Evolutionary conservation across 148 eudicot genomes (phyloP), one percentile per base, ranked within the genome.

Genomic region (Chenopodium album): DNA sequence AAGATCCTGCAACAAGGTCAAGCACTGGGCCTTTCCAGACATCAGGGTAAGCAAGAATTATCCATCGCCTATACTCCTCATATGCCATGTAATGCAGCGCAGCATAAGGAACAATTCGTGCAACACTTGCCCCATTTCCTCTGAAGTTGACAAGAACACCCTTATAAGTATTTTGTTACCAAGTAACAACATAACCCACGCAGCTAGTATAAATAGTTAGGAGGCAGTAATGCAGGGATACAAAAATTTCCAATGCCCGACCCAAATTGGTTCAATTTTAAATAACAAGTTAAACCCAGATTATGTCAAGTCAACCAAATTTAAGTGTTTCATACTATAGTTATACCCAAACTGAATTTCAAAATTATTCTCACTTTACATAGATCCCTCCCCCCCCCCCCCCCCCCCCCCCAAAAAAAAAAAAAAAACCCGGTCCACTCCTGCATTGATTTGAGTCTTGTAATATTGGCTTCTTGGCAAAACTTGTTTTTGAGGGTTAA

Each of bases 121-220:
- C 98, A 76, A 93, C 94, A 87, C 98, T 93, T 28, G 98, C 98
- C 80, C 98, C 98, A 88, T 95, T 95, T n/a, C 98, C 98, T 88
- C 98, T 95, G 91, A 82, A 76, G 62, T 60, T 31, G 29, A 69
- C 6, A 41, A 75, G n/a, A n/a, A 54, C 26, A 64, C 63, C 47
- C 50, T 32, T 26, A 44, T 16, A 44, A 44, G 31, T 28, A 65
- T n/a, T 41, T 11, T 10, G 28, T 31, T 50, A 73, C 44, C 9
- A 75, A 44, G 79, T 65, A 54, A 59, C n/a, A 63, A 72, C 70
- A 67, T 22, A 44, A 50, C 19, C 50, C 46, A 46, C 31, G 19
- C 19, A 50, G 23, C 23, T 23, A 23, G 29, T 17, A 73, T 4
- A 26, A 60, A 77, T 29, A 78, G 26, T 23, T 13, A 3, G 69